Evolutionary conservation across 148 eudicot genomes (phyloP).

Genomic region (Spergularia bocconei): DNA sequence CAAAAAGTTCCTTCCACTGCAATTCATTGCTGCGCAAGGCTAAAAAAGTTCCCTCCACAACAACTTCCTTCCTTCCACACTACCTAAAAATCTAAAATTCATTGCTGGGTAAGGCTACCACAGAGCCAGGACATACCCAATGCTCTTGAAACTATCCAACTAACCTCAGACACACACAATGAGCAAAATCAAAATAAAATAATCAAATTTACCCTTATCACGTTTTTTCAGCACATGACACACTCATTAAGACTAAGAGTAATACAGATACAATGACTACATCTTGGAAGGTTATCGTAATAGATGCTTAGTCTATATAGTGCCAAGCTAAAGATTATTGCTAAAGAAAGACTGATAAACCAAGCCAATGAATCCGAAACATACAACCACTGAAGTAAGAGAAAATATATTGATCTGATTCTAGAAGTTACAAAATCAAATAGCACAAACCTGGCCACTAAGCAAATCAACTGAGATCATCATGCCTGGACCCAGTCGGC

Average conservation of each 20-base stretch:
- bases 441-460: conserved; percentile 84
- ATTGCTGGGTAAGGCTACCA: not conserved
- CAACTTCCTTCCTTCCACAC: not conserved
- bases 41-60: not conserved
- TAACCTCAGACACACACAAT: not conserved
- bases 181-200: not conserved
- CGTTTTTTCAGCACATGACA: not conserved
- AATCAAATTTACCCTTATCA: not conserved
- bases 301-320: too few species aligned
- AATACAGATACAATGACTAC: not conserved
- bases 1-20: not conserved
- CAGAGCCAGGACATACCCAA: not conserved
- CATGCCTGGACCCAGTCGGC: conserved; percentile 99
- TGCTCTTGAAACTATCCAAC: not conserved
- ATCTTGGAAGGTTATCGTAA: not conserved
- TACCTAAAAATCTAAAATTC: not conserved
- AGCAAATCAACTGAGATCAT: conserved; percentile 86
- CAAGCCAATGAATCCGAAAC: not conserved
- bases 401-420: not conserved
- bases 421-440: not conserved
- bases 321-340: not conserved
- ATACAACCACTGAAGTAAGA: not conserved
- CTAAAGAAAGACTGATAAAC: not conserved
- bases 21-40: too few species aligned
- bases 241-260: not conserved